Base-by-base conservation (phyloP, 2,329 filamentous ascomycete genomes). In the Alternaria rosae region DNA sequence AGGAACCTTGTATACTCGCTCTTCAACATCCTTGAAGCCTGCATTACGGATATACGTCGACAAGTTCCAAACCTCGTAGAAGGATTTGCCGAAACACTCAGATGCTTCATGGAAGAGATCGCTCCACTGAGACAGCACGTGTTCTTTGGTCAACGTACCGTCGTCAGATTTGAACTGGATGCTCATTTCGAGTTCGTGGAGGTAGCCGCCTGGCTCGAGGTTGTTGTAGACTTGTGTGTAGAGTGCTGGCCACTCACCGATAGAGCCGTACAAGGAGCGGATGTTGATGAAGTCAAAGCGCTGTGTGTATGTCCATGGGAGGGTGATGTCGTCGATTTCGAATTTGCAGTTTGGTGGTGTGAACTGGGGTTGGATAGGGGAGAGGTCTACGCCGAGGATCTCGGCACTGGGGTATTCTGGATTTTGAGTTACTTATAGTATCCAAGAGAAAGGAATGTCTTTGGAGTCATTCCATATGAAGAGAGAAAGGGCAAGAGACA, bases 371-470 rank as follows among this genome's bases (percentile, higher is more conserved):
- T 85, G 83, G 43, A 83, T 84, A 25, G 83, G 82, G 3, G 78
- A 81, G 45, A 84, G 76, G 68, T 84, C 83, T 20, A 79, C 78
- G 28, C 83, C 84, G 7, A 78, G 78, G 41, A 86, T 79, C 25
- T 75, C 69, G 13, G 82, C 80, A 53, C 56, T 45, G 23, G 67
- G 68, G 53, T 71, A 68, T 17, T 73, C 61, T 62, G 44, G 20
- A 0, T 41, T 6, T 5, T n/a, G 3, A 3, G 17, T 30, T 25
- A 41, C 30, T 35, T 20, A 17, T 21, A 11, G 12, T n/a, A 9
- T 23, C 58, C 43, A 10, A 11, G 61, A 59, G 25, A 41, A 5
- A 5, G 41, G 17, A 23, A 13, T 52, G 6, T 23, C 13, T 13
- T 43, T 13, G 20, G 25, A 20, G 25, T 8, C 1, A n/a, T 30